Conservation (phyloP, 345 rosid genomes). For the Salix suchowensis region DNA sequence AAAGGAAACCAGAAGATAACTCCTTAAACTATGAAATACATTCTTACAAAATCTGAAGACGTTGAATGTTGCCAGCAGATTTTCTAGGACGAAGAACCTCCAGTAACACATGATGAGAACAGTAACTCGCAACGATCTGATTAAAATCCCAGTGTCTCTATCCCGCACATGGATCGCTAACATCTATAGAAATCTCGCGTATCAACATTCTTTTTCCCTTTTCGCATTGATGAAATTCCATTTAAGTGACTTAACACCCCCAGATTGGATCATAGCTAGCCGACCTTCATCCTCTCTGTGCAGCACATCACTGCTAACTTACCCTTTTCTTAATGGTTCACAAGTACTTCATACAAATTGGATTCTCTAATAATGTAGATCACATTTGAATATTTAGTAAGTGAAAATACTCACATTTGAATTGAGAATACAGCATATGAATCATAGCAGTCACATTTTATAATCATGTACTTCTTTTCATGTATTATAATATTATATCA, state of each 20-base stretch:
- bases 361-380: too few species aligned
- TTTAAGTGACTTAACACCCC: slow-evolving; percentile 64
- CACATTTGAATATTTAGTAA: too few species aligned
- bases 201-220: slow-evolving; percentile 17
- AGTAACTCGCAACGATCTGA: neutral
- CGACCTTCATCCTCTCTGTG: slow-evolving; percentile 67
- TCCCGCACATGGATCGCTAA: neutral
- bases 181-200: neutral
- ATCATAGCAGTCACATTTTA: too few species aligned
- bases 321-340: neutral
- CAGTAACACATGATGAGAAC: neutral
- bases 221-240: slow-evolving; percentile 47
- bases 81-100: neutral
- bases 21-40: neutral
- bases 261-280: slow-evolving; percentile 55
- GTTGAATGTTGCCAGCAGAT: neutral
- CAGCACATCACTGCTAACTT: slow-evolving; percentile 7
- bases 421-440: too few species aligned
- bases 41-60: neutral
- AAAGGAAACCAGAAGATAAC: neutral
- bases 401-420: too few species aligned
- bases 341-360: neutral
- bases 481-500: too few species aligned
- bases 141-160: neutral
- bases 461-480: too few species aligned